These are phyloP conservation scores for Dendrobium nobile DNA, from an alignment of 106 monocot genomes.

Conservation along the genomic window DNA sequence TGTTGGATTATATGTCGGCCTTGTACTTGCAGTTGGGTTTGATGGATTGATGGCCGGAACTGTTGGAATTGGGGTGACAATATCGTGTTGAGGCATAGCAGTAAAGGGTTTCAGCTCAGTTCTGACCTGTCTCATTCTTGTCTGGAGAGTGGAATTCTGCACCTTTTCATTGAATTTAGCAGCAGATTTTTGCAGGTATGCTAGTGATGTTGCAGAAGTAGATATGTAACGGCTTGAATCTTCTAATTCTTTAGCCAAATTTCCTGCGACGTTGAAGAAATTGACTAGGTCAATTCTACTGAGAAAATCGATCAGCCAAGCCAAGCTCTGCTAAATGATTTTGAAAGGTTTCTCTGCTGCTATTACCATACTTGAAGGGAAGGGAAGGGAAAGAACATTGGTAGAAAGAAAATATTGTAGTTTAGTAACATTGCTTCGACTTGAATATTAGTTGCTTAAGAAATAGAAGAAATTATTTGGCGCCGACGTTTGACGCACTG, in stretches of 20 bases:
- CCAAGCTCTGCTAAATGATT: neutral
- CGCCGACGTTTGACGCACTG: too few species aligned
- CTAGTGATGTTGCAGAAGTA: neutral
- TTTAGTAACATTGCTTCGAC: too few species aligned
- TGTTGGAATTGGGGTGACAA: conserved; percentile 36
- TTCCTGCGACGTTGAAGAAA: neutral
- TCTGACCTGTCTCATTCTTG: neutral
- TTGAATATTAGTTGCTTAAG: too few species aligned
- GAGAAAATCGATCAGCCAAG: too few species aligned
- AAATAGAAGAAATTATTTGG: too few species aligned
- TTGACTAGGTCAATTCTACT: neutral
- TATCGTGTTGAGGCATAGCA: conserved; percentile 17
- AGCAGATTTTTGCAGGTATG: neutral
- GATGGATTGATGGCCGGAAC: conserved; percentile 42
- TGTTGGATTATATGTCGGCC: conserved; percentile 10
- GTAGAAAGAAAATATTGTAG: too few species aligned
- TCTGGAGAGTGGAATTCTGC: neutral
- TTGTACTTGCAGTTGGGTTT: conserved; percentile 18
- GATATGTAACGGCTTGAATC: neutral
- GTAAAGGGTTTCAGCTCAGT: neutral
- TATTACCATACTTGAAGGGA: neutral
- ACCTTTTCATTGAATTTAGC: neutral
- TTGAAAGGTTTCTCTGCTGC: neutral
- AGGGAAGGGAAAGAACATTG: neutral
- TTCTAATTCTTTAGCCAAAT: neutral